Evolutionary conservation across 129 eudicot species (phyloP), one percentile per base, ranked within the genome.

Genomic region (Helianthus tuberosus): DNA sequence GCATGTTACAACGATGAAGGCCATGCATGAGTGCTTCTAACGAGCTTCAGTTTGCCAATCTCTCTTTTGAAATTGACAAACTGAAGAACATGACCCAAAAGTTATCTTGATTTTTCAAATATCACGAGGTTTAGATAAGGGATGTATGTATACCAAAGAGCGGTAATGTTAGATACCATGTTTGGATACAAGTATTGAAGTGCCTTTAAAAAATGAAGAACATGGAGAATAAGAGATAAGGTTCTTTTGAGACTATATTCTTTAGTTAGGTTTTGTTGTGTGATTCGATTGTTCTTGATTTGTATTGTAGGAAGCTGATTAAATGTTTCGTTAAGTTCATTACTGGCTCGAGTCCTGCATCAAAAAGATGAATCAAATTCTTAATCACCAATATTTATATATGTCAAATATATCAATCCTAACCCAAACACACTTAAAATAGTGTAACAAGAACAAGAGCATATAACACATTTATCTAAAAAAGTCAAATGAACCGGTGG

Each of bases 11-110:
- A 78, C 1, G 96, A 93, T 15, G 96, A 92, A 14, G 96, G 89
- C 98, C 98, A 93, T 2, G 84, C 92, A 20, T 82, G 88, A 16
- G 93, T 96, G 72, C 82, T 89, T 77, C 91, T 77, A 27, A 79
- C 79, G 2, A 78, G 80, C 79, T 79, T 93, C 54, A 88, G 78
- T 72, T 88, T 87, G 78, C 68, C 76, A 78, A 84, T 82, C 41
- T 82, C 81, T 70, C 90, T 84, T 81, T 88, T 82, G 15, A 88
- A 74, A 81, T 88, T 92, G 13, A 84, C 71, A 54, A 87, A 1
- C 6, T 87, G 92, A 64, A 87, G 76, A 76, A 79, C 81, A 6
- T 88, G 92, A 35, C 79, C 90, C 67, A 93, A 23, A 62, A 93
- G 83, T 75, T 87, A 96, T 60, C 82, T 80, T 10, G 95, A 83